Evolutionary conservation across 1,139 yeast species (phyloP).

Genomic region (Yamadazyma jaroonii): DNA sequence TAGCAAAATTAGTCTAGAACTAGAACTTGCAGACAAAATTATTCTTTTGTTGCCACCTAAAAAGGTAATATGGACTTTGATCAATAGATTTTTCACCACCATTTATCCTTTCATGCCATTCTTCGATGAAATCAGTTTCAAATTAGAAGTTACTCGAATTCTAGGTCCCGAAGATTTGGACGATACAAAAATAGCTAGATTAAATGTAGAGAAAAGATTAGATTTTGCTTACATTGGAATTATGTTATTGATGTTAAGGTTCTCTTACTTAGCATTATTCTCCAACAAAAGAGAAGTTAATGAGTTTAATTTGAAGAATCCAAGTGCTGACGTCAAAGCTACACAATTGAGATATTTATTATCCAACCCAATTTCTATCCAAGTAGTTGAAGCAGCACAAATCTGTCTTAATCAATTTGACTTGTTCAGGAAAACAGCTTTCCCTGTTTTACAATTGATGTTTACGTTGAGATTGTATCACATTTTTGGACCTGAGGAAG

Average conservation of each 20-base stretch:
- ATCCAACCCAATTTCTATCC: slow-evolving; percentile 25
- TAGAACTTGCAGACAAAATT: slow-evolving; percentile 32
- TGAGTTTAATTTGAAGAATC: slow-evolving; percentile 22
- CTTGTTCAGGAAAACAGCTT: slow-evolving; percentile 33
- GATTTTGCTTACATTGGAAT: slow-evolving; percentile 34
- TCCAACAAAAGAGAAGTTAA: slow-evolving; percentile 30
- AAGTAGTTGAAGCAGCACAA: slow-evolving; percentile 35
- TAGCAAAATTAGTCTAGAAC: slow-evolving; percentile 29
- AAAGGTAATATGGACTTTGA: slow-evolving; percentile 44
- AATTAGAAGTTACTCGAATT: slow-evolving; percentile 21
- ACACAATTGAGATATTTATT: slow-evolving; percentile 11
- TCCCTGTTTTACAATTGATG: slow-evolving; percentile 51
- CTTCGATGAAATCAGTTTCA: slow-evolving; percentile 39
- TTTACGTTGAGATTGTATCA: slow-evolving; percentile 39
- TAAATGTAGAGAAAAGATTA: slow-evolving; percentile 25
- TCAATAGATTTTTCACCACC: slow-evolving; percentile 42
- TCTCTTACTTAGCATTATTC: slow-evolving; percentile 31
- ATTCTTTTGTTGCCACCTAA: slow-evolving; percentile 42
- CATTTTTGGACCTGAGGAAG: slow-evolving; percentile 49
- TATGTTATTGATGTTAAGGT: slow-evolving; percentile 25
- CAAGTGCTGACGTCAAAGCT: slow-evolving; percentile 22
- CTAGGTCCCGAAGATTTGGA: slow-evolving; percentile 25
- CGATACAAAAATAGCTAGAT: slow-evolving; percentile 16
- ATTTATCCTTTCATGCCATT: slow-evolving; percentile 50
- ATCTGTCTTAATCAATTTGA: slow-evolving; percentile 40